Evolutionary conservation across 805 yeast genomes (phyloP), one percentile per base, ranked within the genome.

Genomic region (Candida stauntonica): DNA sequence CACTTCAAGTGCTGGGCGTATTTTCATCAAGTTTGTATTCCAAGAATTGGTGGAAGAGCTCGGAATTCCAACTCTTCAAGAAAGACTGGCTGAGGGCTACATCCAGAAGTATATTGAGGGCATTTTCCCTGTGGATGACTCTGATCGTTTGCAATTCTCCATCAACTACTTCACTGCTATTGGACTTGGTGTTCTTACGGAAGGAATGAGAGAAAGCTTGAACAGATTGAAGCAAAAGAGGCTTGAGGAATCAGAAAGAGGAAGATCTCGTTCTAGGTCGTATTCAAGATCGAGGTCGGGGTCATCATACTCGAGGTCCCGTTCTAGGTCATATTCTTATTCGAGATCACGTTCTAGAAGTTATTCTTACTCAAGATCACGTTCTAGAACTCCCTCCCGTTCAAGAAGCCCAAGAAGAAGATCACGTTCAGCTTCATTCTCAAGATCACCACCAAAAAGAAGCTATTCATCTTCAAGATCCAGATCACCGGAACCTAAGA

Each of bases 81-180:
- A 57, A 17, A 63, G 83, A 33, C 52, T 86, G 5, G 50, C 60
- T 3, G 85, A 82, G 42, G 72, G 69, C 0, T 73, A 72, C 40
- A 64, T 77, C 14, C 66, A 67, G 35, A 72, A 73, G 0, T 70
- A 50, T 33, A 42, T 82, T 23, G 48, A 43, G 2, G 86, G 86
- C 0, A 47, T 89, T 27, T 85, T 89, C 52, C 96, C 96, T 0
- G 54, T 20, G 11, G 62, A 60, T 2, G 69, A 68, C 38, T 66
- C 69, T 5, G 80, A 77, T 8, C 64, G 74, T 47, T 63, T 81
- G 12, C 67, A 91, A 42, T 91, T 89, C 57, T 73, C 94, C 2
- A 87, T 88, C 55, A 91, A 91, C 55, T 91, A 72, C 57, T 91
- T 91, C 60, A 91, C 97, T 0, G 96, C 97, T 1, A 87, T 91